Conservation (phyloP, 805 yeast genomes). For the Lipomyces anomalus region DNA sequence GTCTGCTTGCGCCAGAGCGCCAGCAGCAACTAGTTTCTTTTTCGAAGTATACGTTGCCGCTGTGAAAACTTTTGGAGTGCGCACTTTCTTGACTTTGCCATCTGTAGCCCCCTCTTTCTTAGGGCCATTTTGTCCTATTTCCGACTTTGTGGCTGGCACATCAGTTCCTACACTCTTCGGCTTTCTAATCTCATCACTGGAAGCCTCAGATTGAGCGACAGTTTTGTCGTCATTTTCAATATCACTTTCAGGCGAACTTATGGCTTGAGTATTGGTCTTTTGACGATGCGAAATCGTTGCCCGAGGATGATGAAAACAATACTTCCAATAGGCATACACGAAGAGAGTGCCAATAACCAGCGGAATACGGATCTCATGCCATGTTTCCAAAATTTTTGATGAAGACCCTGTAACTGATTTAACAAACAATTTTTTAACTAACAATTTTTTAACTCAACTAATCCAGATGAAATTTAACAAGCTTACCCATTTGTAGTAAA, state of each 20-base stretch:
- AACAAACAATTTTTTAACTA: too few species aligned
- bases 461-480: too few species aligned
- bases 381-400: conserved; percentile 3
- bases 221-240: conserved; percentile 13
- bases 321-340: conserved; percentile 18
- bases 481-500: too few species aligned
- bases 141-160: not conserved
- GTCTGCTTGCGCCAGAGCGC: not conserved
- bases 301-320: conserved; percentile 21
- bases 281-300: conserved; percentile 9
- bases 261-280: not conserved
- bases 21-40: conserved; percentile 1
- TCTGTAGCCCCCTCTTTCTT: not conserved
- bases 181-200: not conserved
- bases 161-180: not conserved
- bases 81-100: not conserved
- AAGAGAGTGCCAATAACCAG: conserved; percentile 13
- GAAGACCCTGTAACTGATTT: too few species aligned
- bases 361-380: conserved; percentile 23
- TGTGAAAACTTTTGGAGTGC: conserved; percentile 1
- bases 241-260: conserved; percentile 13
- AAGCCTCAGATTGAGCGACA: not conserved
- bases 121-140: not conserved
- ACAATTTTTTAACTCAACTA: too few species aligned
- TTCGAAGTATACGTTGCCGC: not conserved